Evolutionary conservation across 2,329 filamentous ascomycete species (phyloP), one percentile per base, ranked within the genome.

Genomic region (Hypoxylon sp.): DNA sequence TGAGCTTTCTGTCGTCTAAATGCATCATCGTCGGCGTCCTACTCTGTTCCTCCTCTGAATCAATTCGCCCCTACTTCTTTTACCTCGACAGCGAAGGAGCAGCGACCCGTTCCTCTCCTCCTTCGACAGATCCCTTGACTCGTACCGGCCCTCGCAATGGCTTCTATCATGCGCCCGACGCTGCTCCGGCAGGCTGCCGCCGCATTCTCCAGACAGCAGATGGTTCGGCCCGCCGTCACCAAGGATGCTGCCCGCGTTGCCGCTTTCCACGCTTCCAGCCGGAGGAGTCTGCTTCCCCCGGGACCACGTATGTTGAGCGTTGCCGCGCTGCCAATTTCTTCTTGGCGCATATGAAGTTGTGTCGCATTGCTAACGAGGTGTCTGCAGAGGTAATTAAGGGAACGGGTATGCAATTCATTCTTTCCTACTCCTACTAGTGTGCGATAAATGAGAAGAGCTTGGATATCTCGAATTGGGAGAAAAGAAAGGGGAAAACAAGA

Each of bases 221-320:
- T 68, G 60, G 48, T 69, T 48, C 68, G 61, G 37, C 65, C 68
- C 10, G 48, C 68, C 62, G 64, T 72, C 55, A 65, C 73, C 53
- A 69, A 69, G 62, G 73, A 76, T 64, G 70, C 74, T 60, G 77
- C 78, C 67, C 81, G 87, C 75, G 81, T 88, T 69, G 88, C 92
- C 66, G 88, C 90, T 68, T 97, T 99, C 84, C 93, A 97, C 78
- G 91, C 89, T 71, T 91, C 91, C 37, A 83, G 86, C 77, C 85
- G 85, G 78, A 85, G 86, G 76, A 82, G 83, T 73, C 88, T 94
- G 72, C 83, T 99, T 55, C 92, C 94, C 58, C 88, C 92, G 53
- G 85, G 90, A 66, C 92, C 93, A 71, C 95, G 92, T 95, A 82
- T 79, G 89, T 84, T 31, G 24, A 26, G 27, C 8, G 20, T 20